phyloP scores from a whole-genome alignment of 495 filamentous ascomycete species.

The Aspergillus ellipticus region DNA sequence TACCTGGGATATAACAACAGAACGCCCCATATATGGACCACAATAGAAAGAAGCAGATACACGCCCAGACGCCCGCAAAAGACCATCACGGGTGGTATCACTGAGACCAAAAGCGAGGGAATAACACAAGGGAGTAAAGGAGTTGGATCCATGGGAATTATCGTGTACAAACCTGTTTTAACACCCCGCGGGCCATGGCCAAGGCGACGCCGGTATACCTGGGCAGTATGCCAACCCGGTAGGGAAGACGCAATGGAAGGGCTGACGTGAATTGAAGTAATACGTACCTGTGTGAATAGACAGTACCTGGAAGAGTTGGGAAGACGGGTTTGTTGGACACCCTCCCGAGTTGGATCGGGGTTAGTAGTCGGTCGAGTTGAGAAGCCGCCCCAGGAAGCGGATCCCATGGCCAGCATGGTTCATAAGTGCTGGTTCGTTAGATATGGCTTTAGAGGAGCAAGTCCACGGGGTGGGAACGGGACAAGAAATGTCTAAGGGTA shows the following conservation, averaged over 20 bases:
- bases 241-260: neutral
- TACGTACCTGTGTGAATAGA: slow-evolving; percentile 19
- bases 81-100: slow-evolving; percentile 13
- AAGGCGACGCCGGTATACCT: slow-evolving; percentile 8
- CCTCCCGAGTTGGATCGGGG: neutral
- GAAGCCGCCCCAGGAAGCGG: neutral
- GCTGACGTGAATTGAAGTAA: slow-evolving; percentile 1
- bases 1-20: slow-evolving; percentile 2
- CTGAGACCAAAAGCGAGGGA: slow-evolving; percentile 3
- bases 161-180: slow-evolving; percentile 21
- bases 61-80: slow-evolving; percentile 9
- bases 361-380: neutral
- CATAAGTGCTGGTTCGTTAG: slow-evolving; percentile 11
- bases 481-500: neutral
- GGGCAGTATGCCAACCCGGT: slow-evolving; percentile 1
- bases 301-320: neutral
- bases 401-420: slow-evolving; percentile 6
- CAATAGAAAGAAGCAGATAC: neutral
- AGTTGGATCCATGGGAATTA: slow-evolving; percentile 1
- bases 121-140: neutral
- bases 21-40: neutral
- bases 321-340: neutral
- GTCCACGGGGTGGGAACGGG: neutral
- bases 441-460: neutral
- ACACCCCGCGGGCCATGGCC: slow-evolving; percentile 4